phyloP scores from a whole-genome alignment of 495 filamentous ascomycete genomes.

The Schizothecium vesticola region DNA sequence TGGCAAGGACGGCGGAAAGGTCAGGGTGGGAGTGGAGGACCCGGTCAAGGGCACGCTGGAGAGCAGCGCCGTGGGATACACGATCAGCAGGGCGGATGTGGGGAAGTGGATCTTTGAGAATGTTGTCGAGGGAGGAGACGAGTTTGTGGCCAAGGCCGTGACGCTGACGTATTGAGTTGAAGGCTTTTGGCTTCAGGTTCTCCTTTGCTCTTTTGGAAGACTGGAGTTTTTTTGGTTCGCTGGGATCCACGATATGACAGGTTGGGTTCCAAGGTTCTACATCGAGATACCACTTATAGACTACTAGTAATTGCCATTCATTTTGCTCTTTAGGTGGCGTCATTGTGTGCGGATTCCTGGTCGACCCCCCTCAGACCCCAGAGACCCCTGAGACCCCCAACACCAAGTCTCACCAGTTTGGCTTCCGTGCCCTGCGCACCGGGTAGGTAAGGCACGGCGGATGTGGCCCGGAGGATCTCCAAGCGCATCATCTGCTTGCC shows the following conservation, averaged over 20 bases:
- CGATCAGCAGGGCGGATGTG: constrained; percentile 37
- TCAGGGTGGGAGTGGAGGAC: constrained; percentile 35
- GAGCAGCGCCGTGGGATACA: constrained; percentile 40
- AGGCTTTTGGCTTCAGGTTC: neutral
- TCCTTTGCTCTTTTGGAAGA: neutral
- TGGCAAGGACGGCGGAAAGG: constrained; percentile 18
- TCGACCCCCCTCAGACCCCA: no score
- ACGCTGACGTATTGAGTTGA: constrained; percentile 19
- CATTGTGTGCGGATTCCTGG: neutral
- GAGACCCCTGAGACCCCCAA: neutral
- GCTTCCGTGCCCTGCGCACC: neutral
- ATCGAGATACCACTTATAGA: neutral
- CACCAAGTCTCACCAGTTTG: neutral
- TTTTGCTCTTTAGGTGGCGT: neutral
- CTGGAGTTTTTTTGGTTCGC: no score
- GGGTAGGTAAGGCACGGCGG: neutral
- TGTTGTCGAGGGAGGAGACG: constrained; percentile 6
- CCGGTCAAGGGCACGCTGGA: constrained; percentile 14
- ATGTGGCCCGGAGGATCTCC: neutral
- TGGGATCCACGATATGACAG: neutral
- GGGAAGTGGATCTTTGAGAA: constrained; percentile 38
- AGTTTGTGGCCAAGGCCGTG: constrained; percentile 23
- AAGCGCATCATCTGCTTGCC: neutral
- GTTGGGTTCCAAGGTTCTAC: neutral
- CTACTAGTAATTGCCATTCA: neutral